phyloP scores from a whole-genome alignment of 169 alveolate genomes.

The Plasmodium adleri region DNA sequence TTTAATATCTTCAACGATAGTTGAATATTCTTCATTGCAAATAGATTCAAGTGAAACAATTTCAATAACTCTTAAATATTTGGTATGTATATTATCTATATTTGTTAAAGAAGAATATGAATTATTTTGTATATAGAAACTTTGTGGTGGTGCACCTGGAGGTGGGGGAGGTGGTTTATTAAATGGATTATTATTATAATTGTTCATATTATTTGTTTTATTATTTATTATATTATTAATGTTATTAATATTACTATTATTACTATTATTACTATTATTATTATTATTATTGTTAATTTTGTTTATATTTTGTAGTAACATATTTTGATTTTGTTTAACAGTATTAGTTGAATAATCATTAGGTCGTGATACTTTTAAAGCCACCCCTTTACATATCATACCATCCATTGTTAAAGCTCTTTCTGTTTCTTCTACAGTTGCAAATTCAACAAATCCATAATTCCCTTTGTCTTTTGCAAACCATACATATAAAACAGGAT shows the following conservation, averaged over 20 bases:
- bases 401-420: slow-evolving; percentile 93
- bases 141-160: slow-evolving; percentile 29
- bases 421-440: slow-evolving; percentile 94
- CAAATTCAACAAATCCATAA: slow-evolving; percentile 94
- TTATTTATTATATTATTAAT: slow-evolving; percentile 65
- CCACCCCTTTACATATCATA: slow-evolving; percentile 91
- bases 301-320: background rate
- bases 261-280: background rate
- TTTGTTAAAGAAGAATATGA: slow-evolving; percentile 39
- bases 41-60: slow-evolving; percentile 34
- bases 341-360: slow-evolving; percentile 89
- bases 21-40: slow-evolving; percentile 74
- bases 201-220: background rate
- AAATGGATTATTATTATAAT: background rate
- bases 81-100: slow-evolving; percentile 72
- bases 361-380: slow-evolving; percentile 92
- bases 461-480: slow-evolving; percentile 94
- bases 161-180: slow-evolving; percentile 68
- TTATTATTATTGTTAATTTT: background rate
- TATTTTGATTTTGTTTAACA: slow-evolving; percentile 56
- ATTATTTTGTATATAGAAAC: background rate
- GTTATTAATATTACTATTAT: background rate
- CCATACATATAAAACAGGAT: slow-evolving; percentile 94
- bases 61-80: slow-evolving; percentile 49
- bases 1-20: slow-evolving; percentile 82